Conservation (phyloP, 2,329 filamentous ascomycete species). For the Ophiosphaerella narmari region DNA sequence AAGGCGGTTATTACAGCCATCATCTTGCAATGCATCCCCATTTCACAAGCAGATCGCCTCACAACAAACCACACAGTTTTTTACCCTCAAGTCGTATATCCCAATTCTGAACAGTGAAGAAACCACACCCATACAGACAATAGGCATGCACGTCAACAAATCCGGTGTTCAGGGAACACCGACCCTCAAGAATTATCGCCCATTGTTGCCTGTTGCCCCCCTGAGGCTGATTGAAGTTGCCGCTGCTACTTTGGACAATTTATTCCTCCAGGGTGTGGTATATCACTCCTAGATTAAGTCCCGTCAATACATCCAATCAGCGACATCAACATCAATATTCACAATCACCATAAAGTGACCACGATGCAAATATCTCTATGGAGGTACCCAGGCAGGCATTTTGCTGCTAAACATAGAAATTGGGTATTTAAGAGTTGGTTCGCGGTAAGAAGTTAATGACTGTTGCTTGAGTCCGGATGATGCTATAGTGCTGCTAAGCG, state of each 20-base stretch:
- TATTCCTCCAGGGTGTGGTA: slow-evolving; percentile 11
- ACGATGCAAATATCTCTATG: slow-evolving; percentile 7
- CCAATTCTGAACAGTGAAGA: not conserved
- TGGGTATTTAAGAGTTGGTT: slow-evolving; percentile 1
- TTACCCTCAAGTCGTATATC: too few species aligned
- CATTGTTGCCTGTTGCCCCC: not conserved
- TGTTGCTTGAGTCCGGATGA: not conserved
- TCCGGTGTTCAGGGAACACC: too few species aligned
- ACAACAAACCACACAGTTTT: not conserved
- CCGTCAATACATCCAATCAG: slow-evolving; percentile 22
- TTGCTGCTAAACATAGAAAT: slow-evolving; percentile 21
- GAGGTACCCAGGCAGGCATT: slow-evolving; percentile 4
- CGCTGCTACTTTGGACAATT: slow-evolving; percentile 14
- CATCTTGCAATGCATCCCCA: slow-evolving; percentile 1
- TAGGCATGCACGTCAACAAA: too few species aligned
- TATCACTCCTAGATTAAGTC: slow-evolving; percentile 29
- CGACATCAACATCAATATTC: not conserved
- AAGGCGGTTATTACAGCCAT: slow-evolving; percentile 2
- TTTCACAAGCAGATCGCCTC: not conserved
- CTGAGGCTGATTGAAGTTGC: not conserved
- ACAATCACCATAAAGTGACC: slow-evolving; percentile 28
- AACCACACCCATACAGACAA: too few species aligned
- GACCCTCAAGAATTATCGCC: not conserved
- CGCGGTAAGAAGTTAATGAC: slow-evolving; percentile 10
- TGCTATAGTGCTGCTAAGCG: slow-evolving; percentile 11